Conservation (phyloP, 2,329 filamentous ascomycete species). For the Moelleriella libera region DNA sequence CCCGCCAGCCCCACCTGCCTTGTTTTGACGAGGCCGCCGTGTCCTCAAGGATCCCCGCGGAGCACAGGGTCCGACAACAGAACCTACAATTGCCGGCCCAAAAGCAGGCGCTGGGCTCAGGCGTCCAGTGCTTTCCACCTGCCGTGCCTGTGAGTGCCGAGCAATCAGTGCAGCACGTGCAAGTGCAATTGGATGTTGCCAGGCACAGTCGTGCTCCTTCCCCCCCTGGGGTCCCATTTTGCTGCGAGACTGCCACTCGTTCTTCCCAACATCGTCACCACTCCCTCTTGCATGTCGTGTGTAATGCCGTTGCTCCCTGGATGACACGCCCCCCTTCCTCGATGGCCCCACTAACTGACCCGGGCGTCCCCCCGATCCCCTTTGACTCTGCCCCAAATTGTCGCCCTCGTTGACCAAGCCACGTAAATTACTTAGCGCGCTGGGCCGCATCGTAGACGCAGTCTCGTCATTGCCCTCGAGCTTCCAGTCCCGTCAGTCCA, state of each 20-base stretch:
- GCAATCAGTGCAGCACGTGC: neutral
- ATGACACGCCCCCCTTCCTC: constrained; percentile 1
- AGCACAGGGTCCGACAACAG: neutral
- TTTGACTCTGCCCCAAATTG: neutral
- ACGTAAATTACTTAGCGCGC: neutral
- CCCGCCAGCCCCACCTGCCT: constrained; percentile 1
- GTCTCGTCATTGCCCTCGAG: constrained; percentile 3
- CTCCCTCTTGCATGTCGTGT: neutral
- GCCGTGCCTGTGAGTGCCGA: neutral
- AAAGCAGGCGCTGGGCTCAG: neutral
- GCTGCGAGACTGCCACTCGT: neutral
- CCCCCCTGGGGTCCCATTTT: neutral
- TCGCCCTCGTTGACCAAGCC: neutral
- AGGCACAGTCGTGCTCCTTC: neutral
- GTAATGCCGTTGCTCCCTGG: neutral
- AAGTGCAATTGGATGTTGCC: neutral
- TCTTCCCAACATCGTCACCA: neutral
- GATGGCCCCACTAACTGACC: neutral
- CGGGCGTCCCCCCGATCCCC: neutral
- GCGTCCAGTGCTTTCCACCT: neutral
- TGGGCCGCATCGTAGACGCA: neutral
- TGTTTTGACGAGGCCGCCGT: neutral
- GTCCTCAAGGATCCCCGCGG: neutral
- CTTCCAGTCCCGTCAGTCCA: neutral
- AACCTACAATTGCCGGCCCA: neutral